These are phyloP conservation scores for Tephrocybe sp. DNA, from an alignment of 768 basidiomycete species.

Conservation along the genomic window DNA sequence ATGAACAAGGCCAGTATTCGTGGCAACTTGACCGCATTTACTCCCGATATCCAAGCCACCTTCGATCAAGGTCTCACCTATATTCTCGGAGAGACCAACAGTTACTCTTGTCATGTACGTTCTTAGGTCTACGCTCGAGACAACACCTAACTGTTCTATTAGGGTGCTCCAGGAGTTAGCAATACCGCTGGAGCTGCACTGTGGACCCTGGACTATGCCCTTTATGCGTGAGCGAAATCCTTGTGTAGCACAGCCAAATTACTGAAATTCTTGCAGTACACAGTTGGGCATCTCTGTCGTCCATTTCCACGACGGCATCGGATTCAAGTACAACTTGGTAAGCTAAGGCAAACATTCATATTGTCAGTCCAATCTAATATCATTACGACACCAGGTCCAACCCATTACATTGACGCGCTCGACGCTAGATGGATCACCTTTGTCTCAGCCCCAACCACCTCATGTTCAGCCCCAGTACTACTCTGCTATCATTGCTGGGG, in stretches of 20 bases:
- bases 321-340: conserved; percentile 70
- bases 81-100: conserved; percentile 63
- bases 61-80: conserved; percentile 46
- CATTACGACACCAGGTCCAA: conserved; percentile 46
- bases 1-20: conserved; percentile 62
- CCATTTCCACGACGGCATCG: conserved; percentile 67
- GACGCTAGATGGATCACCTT: conserved; percentile 49
- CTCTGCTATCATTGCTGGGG: conserved; percentile 56
- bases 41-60: conserved; percentile 52
- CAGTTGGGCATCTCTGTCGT: conserved; percentile 47
- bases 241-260: neutral
- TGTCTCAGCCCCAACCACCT: conserved; percentile 47
- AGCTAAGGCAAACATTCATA: too few relatives aligned
- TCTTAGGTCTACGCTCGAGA: neutral
- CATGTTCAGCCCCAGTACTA: conserved; percentile 71
- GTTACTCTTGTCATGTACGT: conserved; percentile 42
- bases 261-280: conserved; percentile 5
- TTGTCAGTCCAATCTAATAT: too few relatives aligned
- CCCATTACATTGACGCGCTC: conserved; percentile 57
- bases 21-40: conserved; percentile 51
- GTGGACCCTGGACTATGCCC: conserved; percentile 56
- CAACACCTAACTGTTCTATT: neutral
- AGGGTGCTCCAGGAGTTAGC: conserved; percentile 42
- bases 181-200: conserved; percentile 56
- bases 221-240: conserved; percentile 33